Percentiles rank a stretch among this genome's conserved stretches.
These are phyloP conservation scores for Anthracocystis walkeri DNA, from an alignment of 1,284 basidiomycete genomes.

Conservation along the genomic window DNA sequence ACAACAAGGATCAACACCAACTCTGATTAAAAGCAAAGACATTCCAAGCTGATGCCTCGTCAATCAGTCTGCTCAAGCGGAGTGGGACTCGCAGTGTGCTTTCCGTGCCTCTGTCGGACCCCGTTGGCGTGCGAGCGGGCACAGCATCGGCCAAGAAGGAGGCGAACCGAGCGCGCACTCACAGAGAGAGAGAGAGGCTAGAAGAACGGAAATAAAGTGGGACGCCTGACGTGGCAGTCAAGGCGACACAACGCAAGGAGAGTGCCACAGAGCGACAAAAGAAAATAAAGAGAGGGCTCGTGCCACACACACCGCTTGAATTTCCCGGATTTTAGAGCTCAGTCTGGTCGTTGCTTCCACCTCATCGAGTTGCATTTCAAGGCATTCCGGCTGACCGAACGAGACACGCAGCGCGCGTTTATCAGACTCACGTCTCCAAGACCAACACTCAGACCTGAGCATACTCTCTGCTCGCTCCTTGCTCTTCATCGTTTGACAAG, in stretches of 20 bases:
- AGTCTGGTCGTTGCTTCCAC: slow-evolving; percentile 9
- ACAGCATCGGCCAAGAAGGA: too few relatives aligned
- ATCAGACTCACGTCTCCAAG: not conserved
- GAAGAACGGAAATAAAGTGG: not conserved
- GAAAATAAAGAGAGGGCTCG: not conserved
- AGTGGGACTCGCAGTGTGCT: not conserved
- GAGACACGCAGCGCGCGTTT: slow-evolving; percentile 10
- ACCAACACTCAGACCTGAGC: slow-evolving; percentile 9
- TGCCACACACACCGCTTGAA: slow-evolving; percentile 4
- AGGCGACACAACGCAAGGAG: not conserved
- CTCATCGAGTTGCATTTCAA: slow-evolving; percentile 6
- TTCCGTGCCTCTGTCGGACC: not conserved
- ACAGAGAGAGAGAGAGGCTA: not conserved
- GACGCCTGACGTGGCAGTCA: not conserved
- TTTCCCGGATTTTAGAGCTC: slow-evolving; percentile 15
- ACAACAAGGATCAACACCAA: slow-evolving; percentile 1
- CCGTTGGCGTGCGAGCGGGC: slow-evolving; percentile 3
- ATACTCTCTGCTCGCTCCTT: not conserved
- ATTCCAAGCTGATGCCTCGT: not conserved
- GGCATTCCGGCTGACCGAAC: slow-evolving; percentile 9
- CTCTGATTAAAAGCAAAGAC: not conserved
- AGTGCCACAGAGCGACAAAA: too few relatives aligned
- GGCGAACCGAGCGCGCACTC: too few relatives aligned
- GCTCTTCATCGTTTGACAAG: too few relatives aligned
- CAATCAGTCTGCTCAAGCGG: not conserved